phyloP scores from a whole-genome alignment of 345 rosid genomes.

The Streptanthus diversifolius region DNA sequence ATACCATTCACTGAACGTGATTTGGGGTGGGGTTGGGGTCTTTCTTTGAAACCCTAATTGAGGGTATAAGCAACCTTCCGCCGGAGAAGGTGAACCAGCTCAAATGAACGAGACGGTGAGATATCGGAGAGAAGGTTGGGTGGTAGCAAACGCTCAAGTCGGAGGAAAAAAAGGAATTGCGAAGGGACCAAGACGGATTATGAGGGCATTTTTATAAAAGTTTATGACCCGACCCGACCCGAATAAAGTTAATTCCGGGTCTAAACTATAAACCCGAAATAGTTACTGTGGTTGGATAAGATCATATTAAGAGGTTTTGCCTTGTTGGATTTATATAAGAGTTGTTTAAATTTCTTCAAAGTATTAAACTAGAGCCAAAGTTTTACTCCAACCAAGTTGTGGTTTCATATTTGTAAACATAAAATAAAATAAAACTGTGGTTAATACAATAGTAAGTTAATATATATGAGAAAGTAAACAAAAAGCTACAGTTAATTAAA shows the following conservation, averaged over 20 bases:
- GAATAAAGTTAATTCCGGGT: conserved; percentile 17
- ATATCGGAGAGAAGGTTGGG: conserved; percentile 6
- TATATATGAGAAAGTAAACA: too few species aligned
- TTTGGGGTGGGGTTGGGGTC: neutral
- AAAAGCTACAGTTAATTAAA: too few species aligned
- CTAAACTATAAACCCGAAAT: neutral
- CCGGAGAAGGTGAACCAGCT: conserved; percentile 14
- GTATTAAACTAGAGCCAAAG: too few species aligned
- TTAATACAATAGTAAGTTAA: too few species aligned
- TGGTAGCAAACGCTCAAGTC: conserved; percentile 9
- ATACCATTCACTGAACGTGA: conserved; percentile 18
- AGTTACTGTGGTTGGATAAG: neutral
- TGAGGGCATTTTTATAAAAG: conserved; percentile 19
- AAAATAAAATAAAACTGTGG: too few species aligned
- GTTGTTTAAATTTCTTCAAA: too few species aligned
- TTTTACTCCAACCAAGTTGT: too few species aligned
- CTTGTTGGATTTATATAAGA: too few species aligned
- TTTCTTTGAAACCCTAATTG: conserved; percentile 20
- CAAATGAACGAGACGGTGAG: neutral
- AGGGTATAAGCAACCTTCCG: neutral
- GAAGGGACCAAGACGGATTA: conserved; percentile 9
- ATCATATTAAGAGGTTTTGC: too few species aligned
- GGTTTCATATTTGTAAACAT: too few species aligned
- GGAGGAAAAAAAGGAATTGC: conserved; percentile 1
- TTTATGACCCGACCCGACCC: conserved; percentile 30